Evolutionary conservation across 2,329 filamentous ascomycete genomes (phyloP).

Genomic region (Elsinoe batatas): DNA sequence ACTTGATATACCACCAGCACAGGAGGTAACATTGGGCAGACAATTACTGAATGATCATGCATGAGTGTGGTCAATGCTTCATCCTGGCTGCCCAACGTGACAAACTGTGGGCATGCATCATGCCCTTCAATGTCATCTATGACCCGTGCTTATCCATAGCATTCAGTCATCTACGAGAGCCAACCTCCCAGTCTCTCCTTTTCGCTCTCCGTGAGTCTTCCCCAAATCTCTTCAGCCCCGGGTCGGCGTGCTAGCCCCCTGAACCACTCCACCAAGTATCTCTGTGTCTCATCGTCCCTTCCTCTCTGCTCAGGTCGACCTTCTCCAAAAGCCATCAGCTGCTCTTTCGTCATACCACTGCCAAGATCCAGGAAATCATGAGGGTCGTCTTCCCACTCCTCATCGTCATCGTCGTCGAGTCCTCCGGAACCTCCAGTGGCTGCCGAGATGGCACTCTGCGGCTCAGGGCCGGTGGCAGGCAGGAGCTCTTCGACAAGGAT

Average conservation of each 20-base stretch:
- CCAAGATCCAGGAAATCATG: conserved; percentile 63
- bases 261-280: conserved; percentile 77
- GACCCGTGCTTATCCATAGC: background rate
- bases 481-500: conserved; percentile 86
- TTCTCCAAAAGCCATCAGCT: conserved; percentile 69
- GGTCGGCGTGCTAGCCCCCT: conserved; percentile 42
- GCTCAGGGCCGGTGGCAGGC: conserved; percentile 58
- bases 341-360: conserved; percentile 44
- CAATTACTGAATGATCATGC: too few species aligned
- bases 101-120: too few species aligned
- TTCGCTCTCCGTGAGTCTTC: conserved; percentile 44
- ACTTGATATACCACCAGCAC: background rate
- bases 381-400: background rate
- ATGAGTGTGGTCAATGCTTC: too few species aligned
- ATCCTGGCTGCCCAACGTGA: too few species aligned
- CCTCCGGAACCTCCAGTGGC: conserved; percentile 46
- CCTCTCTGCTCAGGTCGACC: conserved; percentile 43
- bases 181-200: conserved; percentile 40
- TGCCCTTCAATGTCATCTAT: too few species aligned
- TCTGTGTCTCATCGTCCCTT: conserved; percentile 83
- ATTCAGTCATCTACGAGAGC: background rate
- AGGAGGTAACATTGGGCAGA: too few species aligned
- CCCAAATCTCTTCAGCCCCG: conserved; percentile 47
- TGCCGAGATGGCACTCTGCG: conserved; percentile 35
- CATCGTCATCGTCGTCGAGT: conserved; percentile 56